Evolutionary conservation across 2,329 filamentous ascomycete genomes (phyloP).

Genomic region (Pseudogymnoascus sp.): DNA sequence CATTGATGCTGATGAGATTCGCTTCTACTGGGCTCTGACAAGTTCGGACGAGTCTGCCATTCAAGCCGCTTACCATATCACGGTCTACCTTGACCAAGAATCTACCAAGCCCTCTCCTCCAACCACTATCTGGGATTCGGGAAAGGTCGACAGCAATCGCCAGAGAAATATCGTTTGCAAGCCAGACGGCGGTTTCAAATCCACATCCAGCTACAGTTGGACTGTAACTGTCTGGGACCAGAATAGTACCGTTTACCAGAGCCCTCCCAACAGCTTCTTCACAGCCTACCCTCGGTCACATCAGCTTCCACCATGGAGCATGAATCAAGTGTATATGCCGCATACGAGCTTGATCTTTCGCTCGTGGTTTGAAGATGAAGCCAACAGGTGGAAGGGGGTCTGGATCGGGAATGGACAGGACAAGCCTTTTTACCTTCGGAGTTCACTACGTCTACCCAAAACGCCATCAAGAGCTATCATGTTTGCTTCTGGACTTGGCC

Average conservation of each 20-base stretch:
- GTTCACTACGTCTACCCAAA: slow-evolving; percentile 23
- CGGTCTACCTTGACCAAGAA: slow-evolving; percentile 11
- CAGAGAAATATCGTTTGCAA: slow-evolving; percentile 27
- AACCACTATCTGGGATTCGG: slow-evolving; percentile 19
- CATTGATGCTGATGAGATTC: slow-evolving; percentile 32
- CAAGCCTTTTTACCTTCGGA: slow-evolving; percentile 34
- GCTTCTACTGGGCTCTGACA: slow-evolving; percentile 30
- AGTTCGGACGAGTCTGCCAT: slow-evolving; percentile 18
- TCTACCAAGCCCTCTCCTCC: not conserved
- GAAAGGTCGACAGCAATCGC: slow-evolving; percentile 16
- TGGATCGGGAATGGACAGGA: slow-evolving; percentile 34
- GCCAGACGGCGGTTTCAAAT: slow-evolving; percentile 28
- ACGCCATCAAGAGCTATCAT: slow-evolving; percentile 29
- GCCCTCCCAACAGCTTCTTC: slow-evolving; percentile 30
- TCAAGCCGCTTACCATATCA: slow-evolving; percentile 28
- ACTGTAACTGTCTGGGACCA: slow-evolving; percentile 31
- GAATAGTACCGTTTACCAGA: slow-evolving; percentile 21
- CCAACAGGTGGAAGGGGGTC: slow-evolving; percentile 33
- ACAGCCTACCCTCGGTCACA: slow-evolving; percentile 31
- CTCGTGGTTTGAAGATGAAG: slow-evolving; percentile 34
- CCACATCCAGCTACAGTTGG: slow-evolving; percentile 31
- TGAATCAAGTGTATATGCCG: slow-evolving; percentile 37
- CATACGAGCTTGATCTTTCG: slow-evolving; percentile 35
- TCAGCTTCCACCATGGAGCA: slow-evolving; percentile 32
- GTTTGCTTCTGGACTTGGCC: slow-evolving; percentile 33